Evolutionary conservation across 1,139 yeast species (phyloP).

Genomic region (Taphrina deformans): DNA sequence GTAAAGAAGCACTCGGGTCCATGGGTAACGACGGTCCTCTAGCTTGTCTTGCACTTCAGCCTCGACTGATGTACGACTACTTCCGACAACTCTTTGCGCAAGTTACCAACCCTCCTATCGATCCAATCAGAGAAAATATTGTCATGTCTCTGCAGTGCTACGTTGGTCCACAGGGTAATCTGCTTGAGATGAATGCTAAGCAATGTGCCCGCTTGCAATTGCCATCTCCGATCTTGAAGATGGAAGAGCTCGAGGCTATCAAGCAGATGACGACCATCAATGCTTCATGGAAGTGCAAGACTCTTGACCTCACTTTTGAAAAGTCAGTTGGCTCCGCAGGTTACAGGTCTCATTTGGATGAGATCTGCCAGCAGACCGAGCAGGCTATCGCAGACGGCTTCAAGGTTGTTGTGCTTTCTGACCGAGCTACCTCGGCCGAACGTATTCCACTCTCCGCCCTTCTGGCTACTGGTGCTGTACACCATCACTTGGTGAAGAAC

Average conservation of each 20-base stretch:
- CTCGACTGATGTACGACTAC: constrained; percentile 85
- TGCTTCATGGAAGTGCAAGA: constrained; percentile 81
- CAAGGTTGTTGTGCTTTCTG: constrained; percentile 75
- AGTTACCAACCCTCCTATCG: constrained; percentile 98
- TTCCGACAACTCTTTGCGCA: constrained; percentile 97
- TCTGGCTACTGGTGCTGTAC: constrained; percentile 95
- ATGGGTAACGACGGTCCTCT: constrained; percentile 99
- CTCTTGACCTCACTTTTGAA: constrained; percentile 85
- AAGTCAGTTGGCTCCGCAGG: constrained; percentile 82
- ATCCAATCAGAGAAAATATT: constrained; percentile 93
- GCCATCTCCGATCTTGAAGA: constrained; percentile 76
- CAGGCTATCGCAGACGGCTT: constrained; percentile 75
- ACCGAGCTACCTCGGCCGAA: constrained; percentile 59
- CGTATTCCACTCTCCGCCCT: constrained; percentile 84
- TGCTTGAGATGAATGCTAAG: constrained; percentile 84
- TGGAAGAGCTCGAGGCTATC: constrained; percentile 72
- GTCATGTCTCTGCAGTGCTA: constrained; percentile 97
- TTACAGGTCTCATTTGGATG: constrained; percentile 78
- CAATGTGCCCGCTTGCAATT: constrained; percentile 88
- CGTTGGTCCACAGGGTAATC: constrained; percentile 95
- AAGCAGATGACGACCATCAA: constrained; percentile 68
- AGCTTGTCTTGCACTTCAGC: constrained; percentile 93
- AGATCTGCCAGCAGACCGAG: constrained; percentile 84
- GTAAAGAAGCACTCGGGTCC: constrained; percentile 92
- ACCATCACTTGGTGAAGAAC: constrained; percentile 92